Evolutionary conservation across 2,329 filamentous ascomycete genomes (phyloP).

Genomic region (Huntiella bhutanensis): DNA sequence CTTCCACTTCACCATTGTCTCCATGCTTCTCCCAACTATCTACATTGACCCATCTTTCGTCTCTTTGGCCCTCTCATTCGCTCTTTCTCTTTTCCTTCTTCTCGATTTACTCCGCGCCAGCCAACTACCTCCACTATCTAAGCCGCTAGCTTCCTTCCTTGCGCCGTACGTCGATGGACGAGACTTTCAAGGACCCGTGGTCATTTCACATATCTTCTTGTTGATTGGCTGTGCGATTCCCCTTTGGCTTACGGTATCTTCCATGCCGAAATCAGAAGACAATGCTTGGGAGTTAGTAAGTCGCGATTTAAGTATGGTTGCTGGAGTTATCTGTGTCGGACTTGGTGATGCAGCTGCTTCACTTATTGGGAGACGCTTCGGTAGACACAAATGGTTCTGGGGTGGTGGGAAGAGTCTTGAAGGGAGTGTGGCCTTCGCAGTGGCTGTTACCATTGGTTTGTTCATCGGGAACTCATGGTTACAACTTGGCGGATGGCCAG

Average conservation of each 20-base stretch:
- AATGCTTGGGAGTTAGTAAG: constrained; percentile 57
- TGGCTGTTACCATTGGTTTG: constrained; percentile 60
- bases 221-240: constrained; percentile 90
- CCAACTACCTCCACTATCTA: constrained; percentile 76
- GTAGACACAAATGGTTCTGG: constrained; percentile 86
- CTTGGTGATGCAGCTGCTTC: constrained; percentile 89
- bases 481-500: constrained; percentile 54
- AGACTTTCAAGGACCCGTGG: constrained; percentile 81
- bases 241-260: constrained; percentile 70
- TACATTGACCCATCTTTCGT: constrained; percentile 76
- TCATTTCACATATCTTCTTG: constrained; percentile 90
- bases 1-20: constrained; percentile 96
- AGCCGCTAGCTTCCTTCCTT: constrained; percentile 68
- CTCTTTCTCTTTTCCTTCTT: constrained; percentile 69
- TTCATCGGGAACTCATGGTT: constrained; percentile 56
- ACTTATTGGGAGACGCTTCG: constrained; percentile 71
- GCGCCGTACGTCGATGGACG: constrained; percentile 88
- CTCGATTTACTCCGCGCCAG: constrained; percentile 79
- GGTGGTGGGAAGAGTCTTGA: constrained; percentile 90
- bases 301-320: constrained; percentile 74
- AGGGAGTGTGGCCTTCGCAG: constrained; percentile 63
- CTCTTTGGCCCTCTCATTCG: constrained; percentile 57
- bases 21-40: constrained; percentile 76
- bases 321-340: constrained; percentile 83
- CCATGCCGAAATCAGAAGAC: constrained; percentile 35